A percentile compares a stretch with the other conserved stretches of the same genome.
These are phyloP conservation scores for Penicillium sp. DNA, from an alignment of 2,329 filamentous ascomycete genomes.

Conservation along the genomic window DNA sequence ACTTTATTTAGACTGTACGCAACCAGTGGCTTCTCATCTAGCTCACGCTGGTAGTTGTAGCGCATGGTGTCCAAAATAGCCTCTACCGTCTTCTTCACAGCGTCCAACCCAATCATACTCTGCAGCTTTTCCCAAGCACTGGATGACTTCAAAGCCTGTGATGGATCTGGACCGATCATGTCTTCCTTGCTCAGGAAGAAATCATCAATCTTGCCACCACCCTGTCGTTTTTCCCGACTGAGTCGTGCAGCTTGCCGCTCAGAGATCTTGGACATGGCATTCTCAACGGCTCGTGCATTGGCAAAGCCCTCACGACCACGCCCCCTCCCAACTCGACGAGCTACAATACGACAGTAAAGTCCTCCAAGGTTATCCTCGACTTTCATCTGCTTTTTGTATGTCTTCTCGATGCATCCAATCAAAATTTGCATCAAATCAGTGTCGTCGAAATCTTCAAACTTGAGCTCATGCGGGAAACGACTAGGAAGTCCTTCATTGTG, in stretches of 20 bases:
- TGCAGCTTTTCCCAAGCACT: conserved; percentile 60
- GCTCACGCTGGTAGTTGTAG: conserved; percentile 65
- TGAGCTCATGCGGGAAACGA: conserved; percentile 64
- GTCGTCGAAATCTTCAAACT: conserved; percentile 70
- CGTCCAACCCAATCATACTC: conserved; percentile 56
- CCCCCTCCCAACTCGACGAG: conserved; percentile 60
- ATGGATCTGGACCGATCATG: conserved; percentile 68
- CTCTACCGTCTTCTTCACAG: conserved; percentile 63
- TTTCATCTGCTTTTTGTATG: conserved; percentile 57
- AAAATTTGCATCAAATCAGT: conserved; percentile 65
- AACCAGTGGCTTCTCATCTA: conserved; percentile 60
- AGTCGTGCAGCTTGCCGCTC: conserved; percentile 62
- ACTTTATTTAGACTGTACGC: conserved; percentile 66
- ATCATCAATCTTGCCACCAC: conserved; percentile 53
- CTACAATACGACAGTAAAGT: conserved; percentile 63
- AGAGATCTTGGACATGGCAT: conserved; percentile 55
- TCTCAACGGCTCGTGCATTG: conserved; percentile 70
- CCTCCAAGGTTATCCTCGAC: conserved; percentile 60
- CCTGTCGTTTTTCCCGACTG: conserved; percentile 45
- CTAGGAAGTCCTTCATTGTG: conserved; percentile 72
- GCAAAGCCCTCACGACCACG: conserved; percentile 69
- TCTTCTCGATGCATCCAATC: conserved; percentile 53
- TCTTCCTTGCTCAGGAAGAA: conserved; percentile 65
- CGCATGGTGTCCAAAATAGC: conserved; percentile 61
- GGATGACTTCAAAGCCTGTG: conserved; percentile 52